Percentiles rank a stretch among this genome's conserved stretches.
Conservation (phyloP, 257 asterid genomes). For the Fraxinus americana region DNA sequence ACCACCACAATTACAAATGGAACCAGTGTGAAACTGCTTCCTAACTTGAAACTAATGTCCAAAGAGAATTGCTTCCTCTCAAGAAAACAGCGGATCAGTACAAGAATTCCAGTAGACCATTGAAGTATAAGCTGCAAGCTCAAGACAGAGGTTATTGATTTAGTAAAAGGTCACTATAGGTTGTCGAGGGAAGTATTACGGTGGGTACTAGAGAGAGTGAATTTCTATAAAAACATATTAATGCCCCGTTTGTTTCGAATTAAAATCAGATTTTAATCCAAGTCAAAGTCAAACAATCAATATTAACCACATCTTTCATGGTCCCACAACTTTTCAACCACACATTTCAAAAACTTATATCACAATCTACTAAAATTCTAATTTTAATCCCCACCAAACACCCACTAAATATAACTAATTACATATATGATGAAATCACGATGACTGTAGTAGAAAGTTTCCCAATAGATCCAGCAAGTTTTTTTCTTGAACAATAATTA, state of each 20-base stretch:
- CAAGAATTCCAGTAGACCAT: slow-evolving; percentile 93
- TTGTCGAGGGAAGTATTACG: background rate
- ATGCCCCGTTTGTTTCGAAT: too few species aligned
- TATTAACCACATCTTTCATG: too few species aligned
- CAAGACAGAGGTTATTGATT: slow-evolving; percentile 50
- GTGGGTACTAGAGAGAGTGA: background rate
- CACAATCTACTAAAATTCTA: too few species aligned
- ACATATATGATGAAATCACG: background rate
- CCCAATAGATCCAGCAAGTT: background rate
- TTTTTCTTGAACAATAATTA: background rate
- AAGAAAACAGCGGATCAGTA: slow-evolving; percentile 77
- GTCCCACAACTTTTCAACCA: too few species aligned
- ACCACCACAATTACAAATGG: slow-evolving; percentile 95
- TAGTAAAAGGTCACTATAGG: background rate
- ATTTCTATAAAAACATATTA: background rate
- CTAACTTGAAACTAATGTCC: slow-evolving; percentile 80
- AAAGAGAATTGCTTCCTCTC: slow-evolving; percentile 67
- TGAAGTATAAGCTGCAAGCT: slow-evolving; percentile 97
- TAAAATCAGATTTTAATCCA: too few species aligned
- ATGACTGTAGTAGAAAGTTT: background rate
- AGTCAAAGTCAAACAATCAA: too few species aligned
- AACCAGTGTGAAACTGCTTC: slow-evolving; percentile 92
- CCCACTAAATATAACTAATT: too few species aligned
- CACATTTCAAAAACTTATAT: too few species aligned
- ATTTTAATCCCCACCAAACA: too few species aligned